Evolutionary conservation across 805 yeast genomes (phyloP).

Genomic region (Candida ortonii): DNA sequence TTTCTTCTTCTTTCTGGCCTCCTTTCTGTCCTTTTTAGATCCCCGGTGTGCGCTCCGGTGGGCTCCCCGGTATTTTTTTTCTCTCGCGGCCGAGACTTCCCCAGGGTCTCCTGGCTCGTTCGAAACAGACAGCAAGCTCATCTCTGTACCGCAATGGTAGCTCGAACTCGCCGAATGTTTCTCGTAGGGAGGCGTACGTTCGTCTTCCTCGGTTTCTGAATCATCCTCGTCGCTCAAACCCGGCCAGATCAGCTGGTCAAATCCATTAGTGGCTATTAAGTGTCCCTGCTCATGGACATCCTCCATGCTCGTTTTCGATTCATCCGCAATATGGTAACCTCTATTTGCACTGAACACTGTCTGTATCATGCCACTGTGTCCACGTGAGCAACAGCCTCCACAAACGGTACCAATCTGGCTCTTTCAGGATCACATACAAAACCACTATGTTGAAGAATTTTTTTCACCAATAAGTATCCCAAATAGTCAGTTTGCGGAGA

Average conservation of each 20-base stretch:
- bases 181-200: conserved; percentile 8
- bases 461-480: conserved; percentile 2
- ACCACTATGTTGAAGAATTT: conserved; percentile 1
- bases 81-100: no score
- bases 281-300: conserved; percentile 5
- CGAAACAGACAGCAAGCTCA: no score
- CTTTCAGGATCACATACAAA: background rate
- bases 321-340: conserved; percentile 21
- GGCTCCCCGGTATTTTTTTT: no score
- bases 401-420: conserved; percentile 1
- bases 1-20: conserved; percentile 13
- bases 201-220: conserved; percentile 5
- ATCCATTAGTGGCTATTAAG: conserved; percentile 36
- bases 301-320: conserved; percentile 13
- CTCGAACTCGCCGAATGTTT: conserved; percentile 11
- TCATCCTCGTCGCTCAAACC: conserved; percentile 5
- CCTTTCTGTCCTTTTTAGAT: conserved; percentile 6
- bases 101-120: no score
- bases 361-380: conserved; percentile 5
- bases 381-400: no score
- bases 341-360: conserved; percentile 24
- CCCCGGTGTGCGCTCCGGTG: conserved; percentile 26
- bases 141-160: no score
- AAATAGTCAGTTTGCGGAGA: conserved; percentile 3
- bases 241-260: conserved; percentile 42